Conservation (phyloP, 257 asterid genomes). For the Solanum raphanifolium region DNA sequence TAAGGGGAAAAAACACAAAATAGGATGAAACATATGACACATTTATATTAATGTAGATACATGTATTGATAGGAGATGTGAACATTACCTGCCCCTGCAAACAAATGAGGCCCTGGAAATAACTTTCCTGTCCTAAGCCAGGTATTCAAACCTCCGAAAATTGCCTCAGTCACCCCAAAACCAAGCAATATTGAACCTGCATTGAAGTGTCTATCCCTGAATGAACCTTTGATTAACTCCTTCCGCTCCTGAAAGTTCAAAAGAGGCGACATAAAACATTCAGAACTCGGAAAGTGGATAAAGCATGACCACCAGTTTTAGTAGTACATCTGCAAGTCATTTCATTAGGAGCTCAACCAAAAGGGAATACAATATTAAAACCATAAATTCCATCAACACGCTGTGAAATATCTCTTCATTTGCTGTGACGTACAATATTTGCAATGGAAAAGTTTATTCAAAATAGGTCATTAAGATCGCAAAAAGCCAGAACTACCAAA, state of each 20-base stretch:
- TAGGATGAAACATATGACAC: neutral
- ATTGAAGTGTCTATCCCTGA: slow-evolving; percentile 75
- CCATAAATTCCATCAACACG: neutral
- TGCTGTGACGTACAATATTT: neutral
- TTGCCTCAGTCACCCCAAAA: slow-evolving; percentile 66
- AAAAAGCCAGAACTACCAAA: neutral
- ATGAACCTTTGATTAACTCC: slow-evolving; percentile 75
- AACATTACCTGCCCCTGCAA: slow-evolving; percentile 69
- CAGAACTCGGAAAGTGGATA: neutral
- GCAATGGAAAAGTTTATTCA: neutral
- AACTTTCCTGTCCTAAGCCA: slow-evolving; percentile 83
- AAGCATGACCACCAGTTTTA: neutral
- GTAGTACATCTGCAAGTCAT: neutral
- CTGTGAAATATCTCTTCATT: neutral
- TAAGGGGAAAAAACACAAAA: neutral
- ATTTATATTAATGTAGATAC: neutral
- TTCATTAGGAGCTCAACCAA: neutral
- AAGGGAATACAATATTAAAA: neutral
- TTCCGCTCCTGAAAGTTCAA: slow-evolving; percentile 55
- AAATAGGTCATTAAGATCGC: neutral
- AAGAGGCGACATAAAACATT: neutral
- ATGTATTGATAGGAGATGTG: neutral
- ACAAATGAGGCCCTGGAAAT: slow-evolving; percentile 96
- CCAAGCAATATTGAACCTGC: slow-evolving; percentile 87
- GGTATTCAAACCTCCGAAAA: slow-evolving; percentile 78